These are phyloP conservation scores for Coemansia sp. DNA, from an alignment of 192 early-diverging fungal genomes.

Conservation along the genomic window DNA sequence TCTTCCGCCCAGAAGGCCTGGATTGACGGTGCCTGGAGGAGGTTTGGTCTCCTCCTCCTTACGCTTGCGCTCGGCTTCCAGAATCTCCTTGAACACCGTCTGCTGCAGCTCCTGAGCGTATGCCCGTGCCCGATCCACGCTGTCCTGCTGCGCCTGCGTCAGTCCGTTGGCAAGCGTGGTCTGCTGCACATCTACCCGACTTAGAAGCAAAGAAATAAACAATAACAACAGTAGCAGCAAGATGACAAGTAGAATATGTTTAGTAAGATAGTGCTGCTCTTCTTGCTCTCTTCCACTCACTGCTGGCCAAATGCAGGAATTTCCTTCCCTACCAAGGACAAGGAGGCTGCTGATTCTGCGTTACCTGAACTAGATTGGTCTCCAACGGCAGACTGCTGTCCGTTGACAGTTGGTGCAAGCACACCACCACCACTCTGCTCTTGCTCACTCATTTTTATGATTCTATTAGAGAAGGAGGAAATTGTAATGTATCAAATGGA, in stretches of 20 bases:
- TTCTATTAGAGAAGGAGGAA: conserved; percentile 1
- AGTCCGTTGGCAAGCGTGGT: conserved; percentile 23
- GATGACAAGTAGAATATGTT: not conserved
- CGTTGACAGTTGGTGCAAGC: not conserved
- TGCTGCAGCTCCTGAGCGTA: conserved; percentile 52
- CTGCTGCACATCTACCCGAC: not conserved
- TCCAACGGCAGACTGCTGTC: no score
- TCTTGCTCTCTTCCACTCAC: not conserved
- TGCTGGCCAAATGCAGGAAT: no score
- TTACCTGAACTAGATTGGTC: not conserved
- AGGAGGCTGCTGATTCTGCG: not conserved
- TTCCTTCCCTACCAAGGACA: no score
- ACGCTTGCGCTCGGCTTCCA: conserved; percentile 29
- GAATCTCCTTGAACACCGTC: conserved; percentile 45
- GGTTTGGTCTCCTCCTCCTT: conserved; percentile 22
- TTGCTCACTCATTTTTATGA: not conserved
- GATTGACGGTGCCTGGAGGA: conserved; percentile 28
- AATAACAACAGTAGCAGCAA: not conserved
- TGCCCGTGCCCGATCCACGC: conserved; percentile 39
- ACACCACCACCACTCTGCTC: not conserved
- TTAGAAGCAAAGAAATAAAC: no score
- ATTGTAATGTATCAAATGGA: not conserved
- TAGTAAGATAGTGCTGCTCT: not conserved
- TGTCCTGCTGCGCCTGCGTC: conserved; percentile 34
- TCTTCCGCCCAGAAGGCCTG: conserved; percentile 35